Evolutionary conservation across 306 rosid species (phyloP), one percentile per base, ranked within the genome.

Genomic region (Heteromeles arbutifolia): DNA sequence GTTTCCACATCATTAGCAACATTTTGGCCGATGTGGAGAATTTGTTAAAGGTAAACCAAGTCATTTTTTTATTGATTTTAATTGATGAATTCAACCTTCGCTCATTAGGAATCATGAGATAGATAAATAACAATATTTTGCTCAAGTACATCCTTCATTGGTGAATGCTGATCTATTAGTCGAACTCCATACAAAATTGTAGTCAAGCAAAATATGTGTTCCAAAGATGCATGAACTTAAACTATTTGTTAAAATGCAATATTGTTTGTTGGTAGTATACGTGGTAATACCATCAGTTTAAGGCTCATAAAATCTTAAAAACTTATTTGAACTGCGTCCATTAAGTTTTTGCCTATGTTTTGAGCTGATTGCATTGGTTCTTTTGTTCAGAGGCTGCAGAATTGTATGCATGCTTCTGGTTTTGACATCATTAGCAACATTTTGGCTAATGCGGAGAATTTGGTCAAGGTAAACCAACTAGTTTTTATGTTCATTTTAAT

Each of bases 351-450:
- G 58, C 3, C 25, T 52, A 10, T n/a, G 37, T 43, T 3, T 32
- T 32, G 37, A 26, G 69, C 72, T 73, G 67, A 54, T 83, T 74
- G 72, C 31, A 57, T 3, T 4, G 18, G 64, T 84, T 31, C 66
- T 29, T 77, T 80, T 22, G 84, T 82, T 44, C 96, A 95, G 98
- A 87, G 98, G 81, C 88, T 95, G 57, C 81, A 70, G 37, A 95
- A 90, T 89, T 89, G 96, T 81, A 81, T 83, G 83, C 88, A 81
- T 75, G 77, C 87, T 54, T 84, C 80, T 77, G 96, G 88, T 74
- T 84, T 85, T 82, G 93, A 88, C 73, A 79, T 89, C 70, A 82
- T 82, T 71, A 88, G 78, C 80, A 77, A 78, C 61, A 56, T 88
- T 70, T 86, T 97, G 50, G 77, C 91, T 44, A 85, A 89, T 61